Evolutionary conservation across 805 yeast genomes (phyloP).

Genomic region (Soucietia sequanensis): DNA sequence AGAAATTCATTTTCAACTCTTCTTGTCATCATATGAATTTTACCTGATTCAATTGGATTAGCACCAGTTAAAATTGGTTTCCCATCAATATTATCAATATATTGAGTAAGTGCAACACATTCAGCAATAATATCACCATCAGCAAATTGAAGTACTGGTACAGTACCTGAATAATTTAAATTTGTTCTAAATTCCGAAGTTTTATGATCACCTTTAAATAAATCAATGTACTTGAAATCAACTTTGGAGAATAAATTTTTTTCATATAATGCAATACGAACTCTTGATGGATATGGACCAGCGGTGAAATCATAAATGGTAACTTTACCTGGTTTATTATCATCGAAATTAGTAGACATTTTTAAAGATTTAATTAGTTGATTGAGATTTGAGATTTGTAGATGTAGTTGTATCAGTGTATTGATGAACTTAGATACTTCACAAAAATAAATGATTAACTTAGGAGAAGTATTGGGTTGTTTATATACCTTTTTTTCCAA

Average conservation of each 20-base stretch:
- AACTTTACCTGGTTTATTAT: conserved; percentile 6
- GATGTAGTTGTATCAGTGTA: too few relatives aligned
- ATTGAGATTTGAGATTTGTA: too few relatives aligned
- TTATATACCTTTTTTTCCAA: too few relatives aligned
- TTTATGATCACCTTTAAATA: conserved; percentile 5
- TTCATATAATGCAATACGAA: conserved; percentile 4
- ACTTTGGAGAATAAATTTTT: conserved; percentile 2
- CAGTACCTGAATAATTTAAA: conserved; percentile 4
- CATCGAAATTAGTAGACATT: conserved; percentile 8
- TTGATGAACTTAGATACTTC: too few relatives aligned
- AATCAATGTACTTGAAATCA: conserved; percentile 2
- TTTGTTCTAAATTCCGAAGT: conserved; percentile 1
- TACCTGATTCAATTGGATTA: conserved; percentile 3
- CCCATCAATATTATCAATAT: conserved; percentile 6
- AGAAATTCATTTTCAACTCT: conserved; percentile 5
- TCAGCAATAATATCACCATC: conserved; percentile 4
- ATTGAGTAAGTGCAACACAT: conserved; percentile 2
- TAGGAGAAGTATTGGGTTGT: too few relatives aligned
- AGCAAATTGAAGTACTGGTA: conserved; percentile 7
- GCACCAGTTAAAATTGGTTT: conserved; percentile 3
- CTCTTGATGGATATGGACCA: conserved; percentile 7
- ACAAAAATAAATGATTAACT: too few relatives aligned
- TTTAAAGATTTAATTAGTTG: too few relatives aligned
- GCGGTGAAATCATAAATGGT: conserved; percentile 4
- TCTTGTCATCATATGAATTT: conserved; percentile 5